These are phyloP conservation scores for Seminavis robusta DNA, from an alignment of 108 stramenopile genomes.

Conservation along the genomic window DNA sequence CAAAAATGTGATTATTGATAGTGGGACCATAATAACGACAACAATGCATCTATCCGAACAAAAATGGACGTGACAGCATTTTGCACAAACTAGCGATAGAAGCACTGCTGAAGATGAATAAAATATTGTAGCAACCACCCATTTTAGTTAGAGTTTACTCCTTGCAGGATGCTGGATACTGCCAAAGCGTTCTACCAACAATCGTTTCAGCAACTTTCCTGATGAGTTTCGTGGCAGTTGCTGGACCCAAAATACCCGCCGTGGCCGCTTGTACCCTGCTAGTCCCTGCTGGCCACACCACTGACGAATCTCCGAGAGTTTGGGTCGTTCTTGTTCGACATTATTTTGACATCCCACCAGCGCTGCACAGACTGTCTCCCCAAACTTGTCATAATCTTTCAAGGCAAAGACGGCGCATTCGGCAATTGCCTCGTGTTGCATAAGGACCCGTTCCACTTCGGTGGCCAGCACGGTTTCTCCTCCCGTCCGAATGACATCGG, in stretches of 20 bases:
- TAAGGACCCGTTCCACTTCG: slow-evolving; percentile 81
- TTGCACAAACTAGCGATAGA: no score
- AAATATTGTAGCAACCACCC: no score
- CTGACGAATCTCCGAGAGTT: slow-evolving; percentile 16
- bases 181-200: slow-evolving; percentile 21
- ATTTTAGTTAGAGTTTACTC: slow-evolving; percentile 10
- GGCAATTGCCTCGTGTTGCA: slow-evolving; percentile 32
- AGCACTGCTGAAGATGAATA: no score
- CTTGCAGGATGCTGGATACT: not conserved
- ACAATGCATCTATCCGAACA: no score
- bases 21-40: no score
- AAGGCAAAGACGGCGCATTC: slow-evolving; percentile 77
- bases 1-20: no score
- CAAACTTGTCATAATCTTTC: slow-evolving; percentile 66
- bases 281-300: slow-evolving; percentile 54
- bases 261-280: slow-evolving; percentile 73
- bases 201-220: slow-evolving; percentile 71
- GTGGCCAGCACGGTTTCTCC: slow-evolving; percentile 86
- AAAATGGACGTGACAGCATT: no score
- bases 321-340: not conserved
- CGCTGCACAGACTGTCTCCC: slow-evolving; percentile 73
- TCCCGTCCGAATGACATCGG: slow-evolving; percentile 86
- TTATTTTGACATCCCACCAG: slow-evolving; percentile 34
- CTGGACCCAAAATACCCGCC: slow-evolving; percentile 38
- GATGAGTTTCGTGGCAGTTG: slow-evolving; percentile 67